Evolutionary conservation across 495 filamentous ascomycete genomes (phyloP).

Genomic region (Darksidea phi): DNA sequence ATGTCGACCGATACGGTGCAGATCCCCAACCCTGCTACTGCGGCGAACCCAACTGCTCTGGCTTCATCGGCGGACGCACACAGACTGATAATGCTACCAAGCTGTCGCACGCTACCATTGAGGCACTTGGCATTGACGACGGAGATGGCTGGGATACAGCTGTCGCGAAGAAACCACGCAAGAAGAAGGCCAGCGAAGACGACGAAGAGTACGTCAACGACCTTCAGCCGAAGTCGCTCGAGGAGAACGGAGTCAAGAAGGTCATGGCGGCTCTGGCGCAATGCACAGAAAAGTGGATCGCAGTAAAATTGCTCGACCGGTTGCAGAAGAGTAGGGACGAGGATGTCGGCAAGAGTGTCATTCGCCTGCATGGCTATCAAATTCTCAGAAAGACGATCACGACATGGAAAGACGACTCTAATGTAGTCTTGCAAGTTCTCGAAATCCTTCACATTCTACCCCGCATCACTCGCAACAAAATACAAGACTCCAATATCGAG

Average conservation of each 20-base stretch:
- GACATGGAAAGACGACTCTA: conserved; percentile 82
- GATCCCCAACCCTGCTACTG: conserved; percentile 97
- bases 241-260: conserved; percentile 87
- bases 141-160: conserved; percentile 87
- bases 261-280: conserved; percentile 99
- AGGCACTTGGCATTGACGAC: conserved; percentile 94
- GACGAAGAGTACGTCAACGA: conserved; percentile 97
- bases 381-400: conserved; percentile 83
- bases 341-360: conserved; percentile 79
- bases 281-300: conserved; percentile 99
- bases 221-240: conserved; percentile 76
- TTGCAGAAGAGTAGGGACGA: conserved; percentile 91
- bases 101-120: conserved; percentile 82
- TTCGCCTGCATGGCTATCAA: conserved; percentile 95
- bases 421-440: conserved; percentile 83
- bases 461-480: conserved; percentile 93
- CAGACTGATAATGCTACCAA: conserved; percentile 96
- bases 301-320: conserved; percentile 86
- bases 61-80: conserved; percentile 95
- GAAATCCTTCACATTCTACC: conserved; percentile 88
- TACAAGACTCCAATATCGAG: conserved; percentile 94
- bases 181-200: conserved; percentile 90
- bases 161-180: conserved; percentile 81
- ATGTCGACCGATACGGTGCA: conserved; percentile 96
- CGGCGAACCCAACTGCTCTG: conserved; percentile 89